Evolutionary conservation across 2,329 filamentous ascomycete genomes (phyloP).

Genomic region (Colletotrichum caudatum): DNA sequence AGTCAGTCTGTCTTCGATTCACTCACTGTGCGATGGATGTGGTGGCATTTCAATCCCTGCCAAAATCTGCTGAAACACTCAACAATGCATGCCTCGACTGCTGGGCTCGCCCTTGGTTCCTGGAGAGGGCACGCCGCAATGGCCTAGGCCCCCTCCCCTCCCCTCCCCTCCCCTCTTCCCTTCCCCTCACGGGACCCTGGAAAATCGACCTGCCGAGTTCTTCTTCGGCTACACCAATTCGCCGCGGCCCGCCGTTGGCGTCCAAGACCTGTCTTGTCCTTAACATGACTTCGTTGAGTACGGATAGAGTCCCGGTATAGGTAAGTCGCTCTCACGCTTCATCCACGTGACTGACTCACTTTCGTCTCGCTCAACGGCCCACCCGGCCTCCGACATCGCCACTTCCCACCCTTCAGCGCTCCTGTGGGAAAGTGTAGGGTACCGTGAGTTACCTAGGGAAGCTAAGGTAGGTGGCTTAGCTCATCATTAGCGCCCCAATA

Average conservation of each 20-base stretch:
- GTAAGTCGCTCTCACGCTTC: background rate
- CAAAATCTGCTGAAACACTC: background rate
- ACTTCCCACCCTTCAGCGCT: background rate
- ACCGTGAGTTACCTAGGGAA: no score
- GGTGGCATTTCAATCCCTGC: background rate
- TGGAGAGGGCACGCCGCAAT: background rate
- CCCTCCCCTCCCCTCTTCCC: no score
- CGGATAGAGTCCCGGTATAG: no score
- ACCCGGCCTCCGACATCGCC: slow-evolving; percentile 33
- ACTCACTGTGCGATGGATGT: background rate
- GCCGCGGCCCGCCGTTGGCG: background rate
- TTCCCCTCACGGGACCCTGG: background rate
- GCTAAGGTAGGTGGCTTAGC: background rate
- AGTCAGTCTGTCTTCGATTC: background rate
- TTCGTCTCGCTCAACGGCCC: background rate
- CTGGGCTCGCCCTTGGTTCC: background rate
- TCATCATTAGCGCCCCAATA: slow-evolving; percentile 17
- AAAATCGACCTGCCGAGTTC: slow-evolving; percentile 10
- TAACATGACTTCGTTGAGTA: background rate
- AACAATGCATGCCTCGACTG: background rate
- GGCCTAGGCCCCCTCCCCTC: background rate
- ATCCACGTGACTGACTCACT: slow-evolving; percentile 27
- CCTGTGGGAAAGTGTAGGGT: background rate
- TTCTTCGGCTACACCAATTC: slow-evolving; percentile 7
- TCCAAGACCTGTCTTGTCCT: slow-evolving; percentile 19